Base-by-base conservation (phyloP, 768 basidiomycete genomes). In the Podaxis sp. region DNA sequence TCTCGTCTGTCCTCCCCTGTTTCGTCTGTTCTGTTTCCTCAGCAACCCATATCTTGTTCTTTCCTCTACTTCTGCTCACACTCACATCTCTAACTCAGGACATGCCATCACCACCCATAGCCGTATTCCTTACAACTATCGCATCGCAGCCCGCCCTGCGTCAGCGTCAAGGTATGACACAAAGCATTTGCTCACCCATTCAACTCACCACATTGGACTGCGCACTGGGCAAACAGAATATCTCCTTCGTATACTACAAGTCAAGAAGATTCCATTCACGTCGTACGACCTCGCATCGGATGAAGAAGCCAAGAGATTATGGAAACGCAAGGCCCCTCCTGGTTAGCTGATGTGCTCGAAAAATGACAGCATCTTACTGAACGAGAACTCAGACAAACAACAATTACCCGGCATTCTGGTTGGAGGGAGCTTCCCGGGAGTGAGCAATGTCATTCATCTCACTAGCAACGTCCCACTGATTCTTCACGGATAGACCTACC, bases 251-350 rank as follows among this genome's bases (percentile, higher is more conserved):
- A 89, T 88, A 57, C 77, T 94, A 55, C 92, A 94, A 72, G 85
- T 88, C 70, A 91, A 91, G 82, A 93, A 90, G 77, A 89, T 93
- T 54, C 79, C 84, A 5, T 94, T 88, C 74, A 86, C 77, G 0
- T 88, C 89, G 9, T 94, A 91, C 68, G 92, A 94, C 72, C 80
- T 94, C 40, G 92, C 92, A 28, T 91, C 89, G 3, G 91, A 94
- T 68, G 88, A 89, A 67, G 82, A 85, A 18, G 91, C 92, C 14
- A 93, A 93, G 67, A 72, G 77, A 28, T 72, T 92, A 23, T 94
- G 92, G 92, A 88, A 80, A 71, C 80, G 93, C 65, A 94, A 88
- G 70, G 90, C 88, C 0, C 92, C 92, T 38, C 66, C 70, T 66
- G 84, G 90, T 88, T 52, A 50, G 65, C 59, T 62, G 73, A 67